Evolutionary conservation across 371 early-diverging fungal genomes (phyloP), one percentile per base, ranked within the genome.

Genomic region (Mortierella sp.): DNA sequence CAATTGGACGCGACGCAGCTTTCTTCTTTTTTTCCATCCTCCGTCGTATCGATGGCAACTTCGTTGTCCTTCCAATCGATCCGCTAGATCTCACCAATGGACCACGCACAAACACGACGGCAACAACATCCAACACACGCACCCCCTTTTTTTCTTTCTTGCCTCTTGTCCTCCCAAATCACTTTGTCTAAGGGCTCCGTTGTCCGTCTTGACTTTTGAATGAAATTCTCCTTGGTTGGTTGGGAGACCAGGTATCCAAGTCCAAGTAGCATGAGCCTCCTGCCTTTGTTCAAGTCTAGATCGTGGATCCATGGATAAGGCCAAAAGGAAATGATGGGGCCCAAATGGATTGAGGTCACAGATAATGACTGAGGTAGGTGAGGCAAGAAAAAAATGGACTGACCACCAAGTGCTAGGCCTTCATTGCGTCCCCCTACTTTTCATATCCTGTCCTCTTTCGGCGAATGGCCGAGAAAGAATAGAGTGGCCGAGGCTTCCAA

Each of bases 151-250:
- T 58, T 29, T 10, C 29, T 65, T 38, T 35, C 63, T 18, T 56
- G 56, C 27, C 56, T 54, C 21, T 51, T 51, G 18, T 51, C 51
- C 51, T 51, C 21, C 21, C 51, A 51, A 51, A 51, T 21, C 21
- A 51, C 6, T 51, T 21, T 51, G 16, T 51, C 18, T 0, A 51
- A 18, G 51, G 21, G 18, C 21, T 65, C 41, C 21, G 4, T 41
- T 32, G 24, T 35, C 38, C 3, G 6, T 21, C 38, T 35, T 18
- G 16, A 3, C 21, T 38, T 65, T 38, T 14, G 3, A n/a, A 60
- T 58, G 16, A 16, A 32, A 60, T 60, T 60, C 60, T 60, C 60
- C 60, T 60, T 60, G 60, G 60, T 60, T 60, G 60, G 60, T 60
- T 60, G 65, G 8, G 24, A 41, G 65, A 38, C 21, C 21, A 65